Evolutionary conservation across 352 stramenopile species (phyloP), one percentile per base, ranked within the genome.

Genomic region (Phytopythium helicoides): DNA sequence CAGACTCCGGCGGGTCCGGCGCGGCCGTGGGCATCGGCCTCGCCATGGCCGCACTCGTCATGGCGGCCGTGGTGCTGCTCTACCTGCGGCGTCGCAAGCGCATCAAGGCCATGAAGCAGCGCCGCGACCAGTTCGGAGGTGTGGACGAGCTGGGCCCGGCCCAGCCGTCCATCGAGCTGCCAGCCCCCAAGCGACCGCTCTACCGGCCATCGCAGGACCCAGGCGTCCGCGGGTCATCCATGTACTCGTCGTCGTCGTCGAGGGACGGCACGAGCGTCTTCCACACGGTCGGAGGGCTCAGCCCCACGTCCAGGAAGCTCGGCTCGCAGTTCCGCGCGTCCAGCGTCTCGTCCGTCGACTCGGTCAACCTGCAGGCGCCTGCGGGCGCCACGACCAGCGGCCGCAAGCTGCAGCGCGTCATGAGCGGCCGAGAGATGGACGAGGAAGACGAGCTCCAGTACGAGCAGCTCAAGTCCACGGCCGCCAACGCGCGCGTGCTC

Each of bases 121-220:
- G 60, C 12, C 23, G 34, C 2, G 40, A 47, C 12, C 67, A 70
- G 31, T 44, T 48, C 0, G 40, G 47, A 14, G 52, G 62, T 42
- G 33, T 26, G 21, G 41, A 52, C 26, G 62, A 73, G 19, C 58
- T 78, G 2, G 68, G 68, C 1, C 49, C 73, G 33, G 58, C 68
- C 1, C 62, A 78, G 36, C 71, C 73, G 58, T 78, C 68, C 19
- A 78, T 78, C 21, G 68, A 78, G 35, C 56, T 78, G 23, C 52
- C 68, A 6, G 61, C 53, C 22, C 40, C 52, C 6, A 9, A 12
- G 16, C 36, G 19, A 23, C 31, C 40, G 31, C 46, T 52, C 23
- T 36, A 47, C 44, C 44, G 52, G 15, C 46, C 46, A 25, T 38
- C 34, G 0, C 56, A 58, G 33, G 50, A 78, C 4, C 48, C 71